Evolutionary conservation across 1,284 basidiomycete genomes (phyloP), one percentile per base, ranked within the genome.

Genomic region (Cerioporus squamosus): DNA sequence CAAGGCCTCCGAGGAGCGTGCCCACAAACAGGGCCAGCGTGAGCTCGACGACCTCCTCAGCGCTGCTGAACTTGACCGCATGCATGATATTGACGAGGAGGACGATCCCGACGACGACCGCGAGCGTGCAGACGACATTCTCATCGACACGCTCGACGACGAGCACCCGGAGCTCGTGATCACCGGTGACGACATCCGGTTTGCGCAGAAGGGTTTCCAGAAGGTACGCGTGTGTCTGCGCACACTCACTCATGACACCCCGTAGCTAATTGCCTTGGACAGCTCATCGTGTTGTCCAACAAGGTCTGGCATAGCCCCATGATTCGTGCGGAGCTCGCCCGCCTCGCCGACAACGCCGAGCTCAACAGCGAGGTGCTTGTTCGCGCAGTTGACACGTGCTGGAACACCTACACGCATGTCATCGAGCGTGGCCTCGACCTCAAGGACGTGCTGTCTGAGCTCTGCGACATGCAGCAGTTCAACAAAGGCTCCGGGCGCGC

Each of bases 321-420:
- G 10, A 36, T 36, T 3, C 33, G 33, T 3, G 10, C 33, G 5
- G 33, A 64, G 18, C 61, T 68, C 31, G 40, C 55, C 15, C 45
- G 51, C 17, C 51, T 44, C n/a, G 59, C 53, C 8, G 36, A 51
- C 2, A 33, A 44, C 2, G 44, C 17, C 9, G 57, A 55, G 17
- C 44, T 54, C 24, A 26, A 49, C n/a, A 44, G 22, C 36, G 23
- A 53, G 42, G 23, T 55, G 20, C 64, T 68, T 44, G 51, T 66
- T 2, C 59, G 59, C 0, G 51, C 68, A 18, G 54, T 70, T 8
- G 18, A 22, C 0, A 68, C 63, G 0, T 43, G 61, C 0, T 71
- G 67, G 67, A 71, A 71, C 29, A 68, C 55, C 0, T 55, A 61
- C 2, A 59, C 57, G 3, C 43, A 61, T 10, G 63, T 67, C 38